Evolutionary conservation across 192 early-diverging fungal genomes (phyloP), one percentile per base, ranked within the genome.

Genomic region (Dissophora globulifera): DNA sequence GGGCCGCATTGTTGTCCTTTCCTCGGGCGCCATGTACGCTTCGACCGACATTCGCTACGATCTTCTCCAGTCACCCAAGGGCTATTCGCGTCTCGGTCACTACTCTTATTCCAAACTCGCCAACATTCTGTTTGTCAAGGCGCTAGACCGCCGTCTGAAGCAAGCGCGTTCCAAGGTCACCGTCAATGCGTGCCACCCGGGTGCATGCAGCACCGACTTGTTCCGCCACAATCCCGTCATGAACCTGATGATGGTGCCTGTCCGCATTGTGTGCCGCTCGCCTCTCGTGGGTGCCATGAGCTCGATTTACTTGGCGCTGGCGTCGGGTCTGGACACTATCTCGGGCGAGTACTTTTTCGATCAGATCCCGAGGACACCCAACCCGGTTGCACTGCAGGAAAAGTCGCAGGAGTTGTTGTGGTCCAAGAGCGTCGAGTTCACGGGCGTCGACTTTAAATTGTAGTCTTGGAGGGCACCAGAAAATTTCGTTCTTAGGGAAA

Each of bases 71-170:
- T 81, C 83, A 32, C 61, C 80, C 4, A 70, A 78, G 63, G 70
- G 80, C 0, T 88, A 84, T 52, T 78, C 76, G 26, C 81, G 82
- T 33, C 63, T 85, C 11, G 76, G 78, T 20, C 85, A 86, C 54
- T 89, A 89, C 61, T 79, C 83, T 10, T 82, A 83, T 17, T 84
- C 83, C 48, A 89, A 89, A 48, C 79, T 89, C 9, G 83, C 84
- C 20, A 81, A 86, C 47, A 22, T 89, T 20, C 45, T 85, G 27
- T 86, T 84, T 45, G 65, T 82, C 32, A 70, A 78, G 26, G 83
- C 79, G 0, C 69, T 89, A 51, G 78, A 81, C 20, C 67, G 82
- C 22, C 79, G 80, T 17, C 78, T 89, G 41, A 60, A 48, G 23
- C 12, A 19, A 6, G 7, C 19, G 3, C 19, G n/a, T 2, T 32